phyloP scores from a whole-genome alignment of 2,329 filamentous ascomycete genomes.

The Cercospora sp. region DNA sequence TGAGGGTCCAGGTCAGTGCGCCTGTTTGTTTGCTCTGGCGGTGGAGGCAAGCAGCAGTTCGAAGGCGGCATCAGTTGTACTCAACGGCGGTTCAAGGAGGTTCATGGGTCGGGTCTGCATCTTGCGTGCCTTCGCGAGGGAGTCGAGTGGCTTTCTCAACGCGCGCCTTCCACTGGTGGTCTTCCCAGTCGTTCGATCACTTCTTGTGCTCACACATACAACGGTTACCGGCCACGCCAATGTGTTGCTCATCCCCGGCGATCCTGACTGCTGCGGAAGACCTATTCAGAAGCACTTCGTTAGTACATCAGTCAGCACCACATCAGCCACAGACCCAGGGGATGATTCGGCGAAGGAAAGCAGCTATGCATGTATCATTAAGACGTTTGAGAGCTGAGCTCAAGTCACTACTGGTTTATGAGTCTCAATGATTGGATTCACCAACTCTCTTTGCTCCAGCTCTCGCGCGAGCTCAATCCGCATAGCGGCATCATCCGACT shows the following conservation, averaged over 20 bases:
- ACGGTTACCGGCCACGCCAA: not conserved
- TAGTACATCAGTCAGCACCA: not conserved
- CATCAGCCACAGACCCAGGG: not conserved
- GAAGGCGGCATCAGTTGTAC: not conserved
- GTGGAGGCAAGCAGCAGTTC: not conserved
- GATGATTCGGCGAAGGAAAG: not conserved
- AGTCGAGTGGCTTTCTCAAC: not conserved
- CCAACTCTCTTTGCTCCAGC: conserved; percentile 10
- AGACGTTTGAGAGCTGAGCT: not conserved
- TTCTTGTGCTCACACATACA: too few species aligned
- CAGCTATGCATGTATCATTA: not conserved
- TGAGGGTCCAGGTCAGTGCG: not conserved
- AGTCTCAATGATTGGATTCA: not conserved
- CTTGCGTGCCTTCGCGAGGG: not conserved
- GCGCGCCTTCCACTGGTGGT: not conserved
- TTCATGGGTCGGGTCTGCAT: not conserved
- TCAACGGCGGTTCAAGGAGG: not conserved
- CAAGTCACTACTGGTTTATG: not conserved
- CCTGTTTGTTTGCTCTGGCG: not conserved
- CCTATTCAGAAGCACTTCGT: not conserved
- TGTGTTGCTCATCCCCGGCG: not conserved
- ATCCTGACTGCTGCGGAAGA: not conserved
- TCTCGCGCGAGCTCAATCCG: conserved; percentile 26
- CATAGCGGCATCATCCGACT: conserved; percentile 27
- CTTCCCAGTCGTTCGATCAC: too few species aligned